Percentiles rank a stretch among this genome's conserved stretches.
Evolutionary conservation across 2,329 filamentous ascomycete genomes (phyloP).

Genomic region (Microthyrium microscopicum): DNA sequence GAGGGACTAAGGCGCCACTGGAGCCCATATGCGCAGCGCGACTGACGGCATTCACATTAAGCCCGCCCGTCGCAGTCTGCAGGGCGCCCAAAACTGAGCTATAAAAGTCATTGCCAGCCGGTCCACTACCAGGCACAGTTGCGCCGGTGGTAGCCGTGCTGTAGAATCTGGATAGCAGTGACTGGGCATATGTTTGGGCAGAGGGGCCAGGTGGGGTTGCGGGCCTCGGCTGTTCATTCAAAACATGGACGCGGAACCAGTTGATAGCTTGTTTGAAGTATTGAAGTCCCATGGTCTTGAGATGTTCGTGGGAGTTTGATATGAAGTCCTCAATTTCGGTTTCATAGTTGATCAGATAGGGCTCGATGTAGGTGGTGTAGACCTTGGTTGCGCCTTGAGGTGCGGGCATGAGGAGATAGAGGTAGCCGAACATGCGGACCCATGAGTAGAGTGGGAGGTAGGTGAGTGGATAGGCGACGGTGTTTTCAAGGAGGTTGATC

Average conservation of each 20-base stretch:
- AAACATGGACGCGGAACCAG: constrained; percentile 52
- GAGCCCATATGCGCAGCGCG: constrained; percentile 35
- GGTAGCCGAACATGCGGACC: constrained; percentile 69
- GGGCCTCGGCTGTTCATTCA: constrained; percentile 55
- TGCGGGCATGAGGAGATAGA: constrained; percentile 93
- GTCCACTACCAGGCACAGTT: constrained; percentile 31
- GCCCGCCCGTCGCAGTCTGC: constrained; percentile 31
- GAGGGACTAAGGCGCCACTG: constrained; percentile 52
- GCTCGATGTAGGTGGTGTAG: constrained; percentile 73
- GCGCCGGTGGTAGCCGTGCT: constrained; percentile 45
- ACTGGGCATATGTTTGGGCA: constrained; percentile 52
- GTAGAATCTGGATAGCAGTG: constrained; percentile 70
- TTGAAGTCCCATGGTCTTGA: constrained; percentile 58
- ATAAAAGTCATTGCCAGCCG: constrained; percentile 51
- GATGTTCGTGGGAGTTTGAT: constrained; percentile 59
- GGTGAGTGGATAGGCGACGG: constrained; percentile 69
- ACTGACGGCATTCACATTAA: constrained; percentile 18
- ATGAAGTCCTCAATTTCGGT: constrained; percentile 81
- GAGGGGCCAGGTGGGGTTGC: constrained; percentile 28
- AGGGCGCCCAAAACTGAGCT: constrained; percentile 61
- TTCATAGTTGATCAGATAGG: constrained; percentile 79
- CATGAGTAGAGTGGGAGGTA: constrained; percentile 94
- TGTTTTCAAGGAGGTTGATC: constrained; percentile 67
- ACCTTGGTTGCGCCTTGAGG: constrained; percentile 82
- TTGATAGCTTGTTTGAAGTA: constrained; percentile 29